A percentile compares a stretch with the other conserved stretches of the same genome.
Conservation (phyloP, 495 filamentous ascomycete genomes). For the Acidomyces sp. region DNA sequence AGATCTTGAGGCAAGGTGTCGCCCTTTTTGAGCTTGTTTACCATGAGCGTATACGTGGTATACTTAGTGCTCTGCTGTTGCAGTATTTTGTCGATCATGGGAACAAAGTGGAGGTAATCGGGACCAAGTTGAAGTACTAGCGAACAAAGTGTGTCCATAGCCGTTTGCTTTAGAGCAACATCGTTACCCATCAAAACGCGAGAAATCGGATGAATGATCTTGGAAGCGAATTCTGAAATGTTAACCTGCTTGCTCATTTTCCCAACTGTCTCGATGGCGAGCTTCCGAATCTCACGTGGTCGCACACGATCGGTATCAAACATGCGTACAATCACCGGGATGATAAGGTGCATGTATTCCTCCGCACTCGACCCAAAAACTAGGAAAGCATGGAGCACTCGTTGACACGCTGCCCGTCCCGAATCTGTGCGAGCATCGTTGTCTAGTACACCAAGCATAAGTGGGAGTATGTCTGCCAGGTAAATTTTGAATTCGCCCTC, state of each 20-base stretch:
- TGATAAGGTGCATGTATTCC: constrained; percentile 98
- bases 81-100: constrained; percentile 65
- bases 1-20: constrained; percentile 90
- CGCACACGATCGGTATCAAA: constrained; percentile 70
- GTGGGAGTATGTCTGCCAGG: constrained; percentile 70
- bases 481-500: constrained; percentile 97
- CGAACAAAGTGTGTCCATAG: constrained; percentile 90
- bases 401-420: constrained; percentile 59
- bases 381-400: constrained; percentile 84
- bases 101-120: constrained; percentile 86
- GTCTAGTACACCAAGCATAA: constrained; percentile 90
- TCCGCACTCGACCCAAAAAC: constrained; percentile 93
- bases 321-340: constrained; percentile 83
- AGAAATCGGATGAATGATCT: constrained; percentile 82
- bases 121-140: constrained; percentile 90
- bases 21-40: constrained; percentile 83
- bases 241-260: constrained; percentile 95
- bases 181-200: constrained; percentile 63
- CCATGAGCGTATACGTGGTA: constrained; percentile 76
- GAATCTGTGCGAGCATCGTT: constrained; percentile 55
- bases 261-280: constrained; percentile 86
- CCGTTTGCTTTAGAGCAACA: constrained; percentile 59
- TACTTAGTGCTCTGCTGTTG: constrained; percentile 57
- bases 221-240: constrained; percentile 87
- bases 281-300: constrained; percentile 62